Base-by-base conservation (phyloP, 345 rosid genomes). In the Xanthoceras sorbifolium region DNA sequence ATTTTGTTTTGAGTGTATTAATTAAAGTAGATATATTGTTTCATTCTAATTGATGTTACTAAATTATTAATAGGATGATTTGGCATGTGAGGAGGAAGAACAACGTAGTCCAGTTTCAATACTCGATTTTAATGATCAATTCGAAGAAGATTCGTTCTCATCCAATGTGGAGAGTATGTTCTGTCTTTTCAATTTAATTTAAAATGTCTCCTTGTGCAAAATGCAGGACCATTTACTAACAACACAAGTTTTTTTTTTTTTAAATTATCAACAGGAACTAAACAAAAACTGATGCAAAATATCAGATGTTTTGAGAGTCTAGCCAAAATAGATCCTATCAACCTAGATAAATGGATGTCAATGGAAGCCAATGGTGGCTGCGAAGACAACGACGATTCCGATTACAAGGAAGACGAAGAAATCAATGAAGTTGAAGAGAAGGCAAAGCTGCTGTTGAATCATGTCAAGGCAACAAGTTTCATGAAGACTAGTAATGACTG, bases 51-150 rank as follows among this genome's bases (percentile, higher is more conserved):
- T 36, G 3, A 61, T 57, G 8, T 65, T 74, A 22, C 55, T 25
- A 77, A 71, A 9, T 46, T 20, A 64, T 28, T 8, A 66, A 77
- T 90, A 90, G 88, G 85, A 67, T n/a, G 84, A 70, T 59, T 83
- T 78, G 69, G 44, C 55, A 48, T 74, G 67, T 77, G 89, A 85
- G 75, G 81, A 81, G 64, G 60, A 78, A 60, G 88, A 89, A 29
- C 87, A 78, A 12, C 75, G 65, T 26, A 88, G 89, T 72, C 93
- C 97, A 7, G 73, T 87, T 75, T 87, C 91, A 2, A 90, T 83
- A 20, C 80, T 85, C 61, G 89, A 87, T 67, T 78, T 80, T 26
- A 89, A 87, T 64, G 78, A 80, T 31, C 81, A 80, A 54, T 82
- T 75, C 32, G 86, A 82, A 63, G 90, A 84, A 78, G 81, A 77